These are phyloP conservation scores for Phaeosphaeriaceae sp. DNA, from an alignment of 2,329 filamentous ascomycete genomes.

Conservation along the genomic window DNA sequence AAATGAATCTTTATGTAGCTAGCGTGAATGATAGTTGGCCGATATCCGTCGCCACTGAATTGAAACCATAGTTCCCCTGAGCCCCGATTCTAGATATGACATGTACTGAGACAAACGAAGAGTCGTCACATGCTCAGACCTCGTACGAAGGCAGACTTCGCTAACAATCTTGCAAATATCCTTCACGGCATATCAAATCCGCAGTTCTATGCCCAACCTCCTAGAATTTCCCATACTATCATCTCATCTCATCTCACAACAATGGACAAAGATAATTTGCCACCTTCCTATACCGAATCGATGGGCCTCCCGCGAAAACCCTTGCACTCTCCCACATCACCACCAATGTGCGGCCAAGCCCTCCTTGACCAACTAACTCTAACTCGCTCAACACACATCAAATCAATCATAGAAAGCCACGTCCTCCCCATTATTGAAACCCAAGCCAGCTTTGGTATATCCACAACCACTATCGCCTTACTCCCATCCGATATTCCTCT, in stretches of 20 bases:
- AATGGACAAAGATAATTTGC: conserved; percentile 8
- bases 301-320: conserved; percentile 3
- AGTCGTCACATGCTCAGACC: too few species aligned
- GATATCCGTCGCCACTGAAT: conserved; percentile 3
- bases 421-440: conserved; percentile 51
- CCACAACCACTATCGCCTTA: conserved; percentile 53
- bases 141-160: neutral
- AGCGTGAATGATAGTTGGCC: too few species aligned
- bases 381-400: conserved; percentile 50
- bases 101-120: neutral
- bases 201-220: too few species aligned
- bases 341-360: conserved; percentile 26
- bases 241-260: conserved; percentile 8
- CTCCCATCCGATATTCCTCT: conserved; percentile 52
- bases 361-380: conserved; percentile 47
- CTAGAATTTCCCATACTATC: neutral
- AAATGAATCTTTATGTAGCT: neutral
- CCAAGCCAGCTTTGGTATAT: conserved; percentile 51
- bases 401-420: conserved; percentile 46
- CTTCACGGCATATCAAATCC: neutral
- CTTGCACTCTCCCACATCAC: conserved; percentile 11
- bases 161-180: too few species aligned
- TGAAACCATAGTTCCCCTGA: neutral
- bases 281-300: conserved; percentile 13
- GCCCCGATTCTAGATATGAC: neutral